Evolutionary conservation across 768 basidiomycete genomes (phyloP).

Genomic region (Boletus pseudo-olivaceus): DNA sequence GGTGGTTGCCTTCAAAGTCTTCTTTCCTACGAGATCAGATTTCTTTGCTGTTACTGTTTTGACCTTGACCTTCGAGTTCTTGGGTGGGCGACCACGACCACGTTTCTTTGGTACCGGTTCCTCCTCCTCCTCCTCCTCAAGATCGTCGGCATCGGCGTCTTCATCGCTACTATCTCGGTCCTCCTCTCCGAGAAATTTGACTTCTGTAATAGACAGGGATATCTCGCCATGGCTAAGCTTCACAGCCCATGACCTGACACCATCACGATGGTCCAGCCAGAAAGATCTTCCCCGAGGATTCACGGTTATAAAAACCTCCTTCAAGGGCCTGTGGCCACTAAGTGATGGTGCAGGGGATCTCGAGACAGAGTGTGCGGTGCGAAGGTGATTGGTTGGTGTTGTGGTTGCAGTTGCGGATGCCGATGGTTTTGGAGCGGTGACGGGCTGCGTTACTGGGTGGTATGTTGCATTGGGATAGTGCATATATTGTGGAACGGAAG

Average conservation of each 20-base stretch:
- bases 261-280: constrained; percentile 60
- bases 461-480: constrained; percentile 59
- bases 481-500: constrained; percentile 35
- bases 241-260: constrained; percentile 73
- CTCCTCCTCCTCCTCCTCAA: constrained; percentile 43
- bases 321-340: constrained; percentile 44
- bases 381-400: constrained; percentile 15
- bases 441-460: constrained; percentile 30
- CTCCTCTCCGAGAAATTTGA: constrained; percentile 53
- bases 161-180: constrained; percentile 58
- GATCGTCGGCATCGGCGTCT: constrained; percentile 45
- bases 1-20: constrained; percentile 40
- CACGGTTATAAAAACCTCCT: constrained; percentile 50
- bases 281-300: constrained; percentile 59
- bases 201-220: constrained; percentile 48
- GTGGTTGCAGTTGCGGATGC: constrained; percentile 4
- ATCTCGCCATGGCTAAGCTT: constrained; percentile 57
- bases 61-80: constrained; percentile 32
- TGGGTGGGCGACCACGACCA: constrained; percentile 36
- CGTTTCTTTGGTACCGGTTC: constrained; percentile 40
- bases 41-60: constrained; percentile 33
- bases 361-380: constrained; percentile 29
- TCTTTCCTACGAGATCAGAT: constrained; percentile 37
- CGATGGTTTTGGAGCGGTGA: constrained; percentile 17
- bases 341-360: constrained; percentile 31